phyloP scores from a whole-genome alignment of 2,329 filamentous ascomycete species.

The Colletotrichum somersetense region DNA sequence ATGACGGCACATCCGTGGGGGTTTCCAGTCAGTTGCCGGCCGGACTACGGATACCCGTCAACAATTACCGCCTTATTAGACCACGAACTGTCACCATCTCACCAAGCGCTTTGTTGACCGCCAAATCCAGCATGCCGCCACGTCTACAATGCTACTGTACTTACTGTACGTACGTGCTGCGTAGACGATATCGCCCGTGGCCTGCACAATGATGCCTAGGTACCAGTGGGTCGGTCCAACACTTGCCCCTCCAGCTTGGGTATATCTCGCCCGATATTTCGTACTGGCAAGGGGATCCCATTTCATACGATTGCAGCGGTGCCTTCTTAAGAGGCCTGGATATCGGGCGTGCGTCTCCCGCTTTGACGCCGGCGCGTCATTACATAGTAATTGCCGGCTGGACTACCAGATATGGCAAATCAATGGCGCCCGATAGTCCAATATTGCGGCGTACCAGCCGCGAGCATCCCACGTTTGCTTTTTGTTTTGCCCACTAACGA shows the following conservation, averaged over 20 bases:
- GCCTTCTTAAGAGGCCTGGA: slow-evolving; percentile 12
- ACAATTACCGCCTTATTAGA: slow-evolving; percentile 26
- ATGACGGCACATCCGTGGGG: slow-evolving; percentile 17
- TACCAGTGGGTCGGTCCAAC: not conserved
- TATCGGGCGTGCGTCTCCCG: slow-evolving; percentile 37
- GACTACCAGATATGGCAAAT: slow-evolving; percentile 34
- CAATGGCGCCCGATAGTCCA: slow-evolving; percentile 42
- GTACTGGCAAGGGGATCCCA: not conserved
- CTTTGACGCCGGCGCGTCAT: slow-evolving; percentile 34
- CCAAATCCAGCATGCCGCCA: slow-evolving; percentile 19
- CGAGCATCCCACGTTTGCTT: slow-evolving; percentile 40
- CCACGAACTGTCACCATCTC: slow-evolving; percentile 14
- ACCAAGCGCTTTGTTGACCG: slow-evolving; percentile 5
- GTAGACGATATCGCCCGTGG: not conserved
- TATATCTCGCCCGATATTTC: slow-evolving; percentile 1
- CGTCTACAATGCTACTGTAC: not conserved
- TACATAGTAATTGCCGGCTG: slow-evolving; percentile 29
- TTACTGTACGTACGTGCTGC: too few relatives aligned
- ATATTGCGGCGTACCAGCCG: slow-evolving; percentile 30
- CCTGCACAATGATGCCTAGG: not conserved
- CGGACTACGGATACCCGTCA: slow-evolving; percentile 4
- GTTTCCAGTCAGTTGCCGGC: slow-evolving; percentile 22
- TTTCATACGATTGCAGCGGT: slow-evolving; percentile 15
- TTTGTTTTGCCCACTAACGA: slow-evolving; percentile 37
- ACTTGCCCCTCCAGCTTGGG: slow-evolving; percentile 12